Evolutionary conservation across 2,329 filamentous ascomycete species (phyloP).

Genomic region (Trichophyton equinum): DNA sequence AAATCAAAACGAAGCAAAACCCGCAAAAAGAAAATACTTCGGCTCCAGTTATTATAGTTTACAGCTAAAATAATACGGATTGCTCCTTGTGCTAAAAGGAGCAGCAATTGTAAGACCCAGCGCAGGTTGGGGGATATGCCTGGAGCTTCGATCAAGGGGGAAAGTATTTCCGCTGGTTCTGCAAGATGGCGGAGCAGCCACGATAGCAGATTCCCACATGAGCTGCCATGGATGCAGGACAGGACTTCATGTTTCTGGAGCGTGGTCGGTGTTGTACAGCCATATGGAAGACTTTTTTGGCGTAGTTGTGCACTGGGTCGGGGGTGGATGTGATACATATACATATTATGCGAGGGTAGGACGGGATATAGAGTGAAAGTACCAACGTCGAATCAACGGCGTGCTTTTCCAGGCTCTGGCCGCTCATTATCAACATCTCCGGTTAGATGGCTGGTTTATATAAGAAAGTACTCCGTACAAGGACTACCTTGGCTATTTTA

Average conservation of each 20-base stretch:
- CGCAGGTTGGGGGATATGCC: not conserved
- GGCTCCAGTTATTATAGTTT: constrained; percentile 1
- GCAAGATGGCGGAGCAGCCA: not conserved
- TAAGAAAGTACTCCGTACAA: not conserved
- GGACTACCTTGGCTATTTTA: not conserved
- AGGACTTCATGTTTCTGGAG: not conserved
- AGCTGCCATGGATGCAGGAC: not conserved
- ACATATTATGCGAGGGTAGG: not conserved
- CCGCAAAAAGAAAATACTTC: no score
- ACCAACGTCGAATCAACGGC: not conserved
- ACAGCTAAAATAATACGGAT: not conserved
- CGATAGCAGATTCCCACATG: not conserved
- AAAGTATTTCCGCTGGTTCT: not conserved
- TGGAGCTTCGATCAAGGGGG: constrained; percentile 1
- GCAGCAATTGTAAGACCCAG: not conserved
- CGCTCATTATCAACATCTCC: not conserved
- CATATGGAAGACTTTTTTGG: not conserved
- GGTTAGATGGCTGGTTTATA: not conserved
- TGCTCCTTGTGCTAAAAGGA: not conserved
- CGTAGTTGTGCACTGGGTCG: not conserved
- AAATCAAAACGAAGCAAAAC: not conserved
- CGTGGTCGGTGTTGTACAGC: not conserved
- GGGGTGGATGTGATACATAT: not conserved
- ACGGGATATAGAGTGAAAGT: not conserved
- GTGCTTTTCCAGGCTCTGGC: not conserved